These are phyloP conservation scores for Bipolaris sorokiniana DNA, from an alignment of 2,329 filamentous ascomycete species.

Conservation along the genomic window DNA sequence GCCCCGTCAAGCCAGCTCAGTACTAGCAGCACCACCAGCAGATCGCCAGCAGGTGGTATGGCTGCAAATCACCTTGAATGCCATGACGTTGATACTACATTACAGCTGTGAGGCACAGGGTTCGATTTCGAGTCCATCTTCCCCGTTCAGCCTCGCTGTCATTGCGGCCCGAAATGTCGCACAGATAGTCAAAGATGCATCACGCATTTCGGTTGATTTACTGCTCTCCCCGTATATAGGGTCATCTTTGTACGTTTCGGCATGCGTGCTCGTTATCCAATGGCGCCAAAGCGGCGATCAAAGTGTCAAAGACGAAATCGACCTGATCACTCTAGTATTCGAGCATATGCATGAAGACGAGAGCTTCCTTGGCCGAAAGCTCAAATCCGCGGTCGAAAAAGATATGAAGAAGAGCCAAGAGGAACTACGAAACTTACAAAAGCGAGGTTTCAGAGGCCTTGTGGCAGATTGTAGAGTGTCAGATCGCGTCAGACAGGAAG, in stretches of 20 bases:
- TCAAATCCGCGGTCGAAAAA: conserved; percentile 32
- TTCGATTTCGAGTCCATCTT: neutral
- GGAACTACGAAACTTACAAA: conserved; percentile 20
- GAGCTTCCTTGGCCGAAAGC: conserved; percentile 36
- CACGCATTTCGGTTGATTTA: conserved; percentile 33
- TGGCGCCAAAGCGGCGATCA: conserved; percentile 31
- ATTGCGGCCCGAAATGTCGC: conserved; percentile 34
- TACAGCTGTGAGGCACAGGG: conserved; percentile 18
- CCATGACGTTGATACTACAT: conserved; percentile 33
- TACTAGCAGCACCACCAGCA: conserved; percentile 27
- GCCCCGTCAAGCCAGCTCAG: conserved; percentile 29
- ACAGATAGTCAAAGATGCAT: conserved; percentile 36
- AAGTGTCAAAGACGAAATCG: conserved; percentile 32
- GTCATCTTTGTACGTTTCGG: conserved; percentile 32
- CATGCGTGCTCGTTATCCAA: conserved; percentile 36
- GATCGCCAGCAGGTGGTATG: conserved; percentile 33
- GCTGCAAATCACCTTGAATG: conserved; percentile 35
- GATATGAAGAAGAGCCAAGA: conserved; percentile 25
- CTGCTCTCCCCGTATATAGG: conserved; percentile 35
- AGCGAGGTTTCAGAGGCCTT: conserved; percentile 33
- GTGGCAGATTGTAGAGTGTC: conserved; percentile 40
- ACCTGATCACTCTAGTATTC: conserved; percentile 34
- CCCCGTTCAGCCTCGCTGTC: conserved; percentile 26
- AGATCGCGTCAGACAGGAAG: conserved; percentile 22
- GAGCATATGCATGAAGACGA: conserved; percentile 39